A percentile compares a stretch with the other conserved stretches of the same genome.
Conservation (phyloP, 2,329 filamentous ascomycete species). For the Colletotrichum cordylinicola region DNA sequence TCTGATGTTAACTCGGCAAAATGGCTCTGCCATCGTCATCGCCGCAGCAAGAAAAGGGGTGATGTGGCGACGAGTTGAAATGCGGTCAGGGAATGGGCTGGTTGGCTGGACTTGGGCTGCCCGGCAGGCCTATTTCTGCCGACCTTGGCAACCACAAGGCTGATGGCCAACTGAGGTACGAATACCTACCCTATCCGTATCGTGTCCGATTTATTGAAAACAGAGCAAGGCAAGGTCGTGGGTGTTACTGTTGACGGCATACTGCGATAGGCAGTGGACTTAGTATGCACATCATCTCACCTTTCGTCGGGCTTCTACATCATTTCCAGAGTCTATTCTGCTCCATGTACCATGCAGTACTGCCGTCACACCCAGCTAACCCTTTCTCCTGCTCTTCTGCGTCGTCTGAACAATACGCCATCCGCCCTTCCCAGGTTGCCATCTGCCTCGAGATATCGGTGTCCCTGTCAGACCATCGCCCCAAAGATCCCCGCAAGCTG, state of each 20-base stretch:
- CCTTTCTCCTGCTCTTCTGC: not conserved
- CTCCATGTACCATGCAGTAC: not conserved
- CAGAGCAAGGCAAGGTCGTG: not conserved
- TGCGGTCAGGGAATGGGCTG: not conserved
- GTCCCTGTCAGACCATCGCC: not conserved
- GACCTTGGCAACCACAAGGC: not conserved
- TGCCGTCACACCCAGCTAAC: not conserved
- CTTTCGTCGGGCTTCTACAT: not conserved
- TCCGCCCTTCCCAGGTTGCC: not conserved
- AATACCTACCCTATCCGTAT: not conserved
- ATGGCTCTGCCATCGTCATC: not conserved
- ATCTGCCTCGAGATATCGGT: not conserved
- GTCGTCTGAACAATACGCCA: constrained; percentile 15
- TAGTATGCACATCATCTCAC: not conserved
- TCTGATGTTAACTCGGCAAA: not conserved
- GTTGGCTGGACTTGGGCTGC: not conserved
- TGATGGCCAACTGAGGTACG: not conserved
- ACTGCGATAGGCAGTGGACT: not conserved
- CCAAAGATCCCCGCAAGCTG: not conserved
- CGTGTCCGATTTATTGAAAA: not conserved
- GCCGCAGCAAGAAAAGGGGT: not conserved
- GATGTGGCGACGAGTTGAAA: not conserved
- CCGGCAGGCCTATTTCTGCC: not conserved
- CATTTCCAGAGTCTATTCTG: not conserved
- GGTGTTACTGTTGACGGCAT: too few relatives aligned